Evolutionary conservation across 352 stramenopile genomes (phyloP), one percentile per base, ranked within the genome.

Genomic region (Aphanomyces astaci): DNA sequence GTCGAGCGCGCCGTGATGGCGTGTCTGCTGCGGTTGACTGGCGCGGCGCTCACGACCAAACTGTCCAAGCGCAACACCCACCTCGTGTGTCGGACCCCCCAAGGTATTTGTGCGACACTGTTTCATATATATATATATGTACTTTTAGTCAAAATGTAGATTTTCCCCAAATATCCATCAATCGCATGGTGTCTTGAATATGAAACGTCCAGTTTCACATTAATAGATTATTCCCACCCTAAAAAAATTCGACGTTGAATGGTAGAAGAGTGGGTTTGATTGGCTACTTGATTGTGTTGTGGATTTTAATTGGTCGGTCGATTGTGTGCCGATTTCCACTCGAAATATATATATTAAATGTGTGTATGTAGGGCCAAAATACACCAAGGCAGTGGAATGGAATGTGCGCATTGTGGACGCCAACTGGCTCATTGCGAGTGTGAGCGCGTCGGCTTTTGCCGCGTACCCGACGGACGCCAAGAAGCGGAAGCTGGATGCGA

Each of bases 11-110:
- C 85, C n/a, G 84, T 92, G 39, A 71, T 90, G 19, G 65, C 76
- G 51, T 74, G 87, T 62, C 55, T 92, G 17, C 59, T 90, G 19
- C 73, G 73, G 2, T 65, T 90, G 43, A 80, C 81, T 4, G 84
- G 84, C 4, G 84, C 84, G 24, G 64, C 71, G 0, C 75, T 87
- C 7, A 86, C 80, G 19, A 72, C 27, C 30, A 84, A 81, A 48
- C 54, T 92, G 4, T 84, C 63, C 31, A 75, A 76, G 24, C 76
- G 71, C 45, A 90, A 89, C 53, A 89, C 81, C 28, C 84, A 92
- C 46, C 54, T 92, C 24, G 71, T 92, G 43, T 92, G 84, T 39
- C 63, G 75, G 0, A 75, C 75, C 30, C 63, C 76, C 1, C 66
- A 86, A 31, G 78, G 80, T 2, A 87, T 83, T 32, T 28, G 11